Conservation (phyloP, 192 early-diverging fungal species). For the Martensiomyces pterosporus region DNA sequence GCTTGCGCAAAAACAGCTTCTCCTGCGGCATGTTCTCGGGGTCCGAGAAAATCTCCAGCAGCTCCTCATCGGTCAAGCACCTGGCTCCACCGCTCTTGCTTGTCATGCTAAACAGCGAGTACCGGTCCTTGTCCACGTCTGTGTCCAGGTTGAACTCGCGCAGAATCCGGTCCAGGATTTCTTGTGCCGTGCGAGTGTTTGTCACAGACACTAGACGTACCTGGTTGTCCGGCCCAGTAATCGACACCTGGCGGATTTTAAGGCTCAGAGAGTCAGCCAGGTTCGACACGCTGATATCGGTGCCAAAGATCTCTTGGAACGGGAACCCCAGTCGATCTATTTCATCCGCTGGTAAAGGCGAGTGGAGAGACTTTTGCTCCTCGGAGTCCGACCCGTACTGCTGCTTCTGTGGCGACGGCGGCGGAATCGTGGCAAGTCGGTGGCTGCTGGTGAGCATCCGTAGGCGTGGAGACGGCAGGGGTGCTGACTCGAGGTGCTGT, state of each 20-base stretch:
- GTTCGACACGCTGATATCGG: constrained; percentile 40
- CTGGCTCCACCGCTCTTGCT: constrained; percentile 67
- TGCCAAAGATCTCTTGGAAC: constrained; percentile 52
- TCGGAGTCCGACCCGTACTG: background rate
- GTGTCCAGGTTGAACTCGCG: constrained; percentile 78
- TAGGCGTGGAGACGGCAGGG: constrained; percentile 31
- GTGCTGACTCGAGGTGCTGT: constrained; percentile 33
- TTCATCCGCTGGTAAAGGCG: constrained; percentile 14
- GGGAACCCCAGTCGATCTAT: constrained; percentile 44
- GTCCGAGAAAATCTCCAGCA: constrained; percentile 70
- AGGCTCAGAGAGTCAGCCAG: constrained; percentile 48
- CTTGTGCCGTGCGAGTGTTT: constrained; percentile 60
- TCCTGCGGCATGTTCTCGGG: constrained; percentile 64
- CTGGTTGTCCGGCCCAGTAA: constrained; percentile 77
- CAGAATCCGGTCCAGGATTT: constrained; percentile 68
- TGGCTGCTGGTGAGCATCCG: constrained; percentile 28
- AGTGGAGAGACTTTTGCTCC: constrained; percentile 10
- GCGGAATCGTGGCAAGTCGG: background rate
- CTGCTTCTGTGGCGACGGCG: constrained; percentile 4
- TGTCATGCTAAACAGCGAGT: constrained; percentile 68
- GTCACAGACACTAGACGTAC: constrained; percentile 75
- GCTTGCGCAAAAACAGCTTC: constrained; percentile 66
- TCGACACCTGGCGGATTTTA: constrained; percentile 61
- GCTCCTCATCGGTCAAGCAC: constrained; percentile 71
- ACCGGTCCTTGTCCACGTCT: constrained; percentile 60